These are phyloP conservation scores for Irpex sp. DNA, from an alignment of 1,284 basidiomycete genomes.

Conservation along the genomic window DNA sequence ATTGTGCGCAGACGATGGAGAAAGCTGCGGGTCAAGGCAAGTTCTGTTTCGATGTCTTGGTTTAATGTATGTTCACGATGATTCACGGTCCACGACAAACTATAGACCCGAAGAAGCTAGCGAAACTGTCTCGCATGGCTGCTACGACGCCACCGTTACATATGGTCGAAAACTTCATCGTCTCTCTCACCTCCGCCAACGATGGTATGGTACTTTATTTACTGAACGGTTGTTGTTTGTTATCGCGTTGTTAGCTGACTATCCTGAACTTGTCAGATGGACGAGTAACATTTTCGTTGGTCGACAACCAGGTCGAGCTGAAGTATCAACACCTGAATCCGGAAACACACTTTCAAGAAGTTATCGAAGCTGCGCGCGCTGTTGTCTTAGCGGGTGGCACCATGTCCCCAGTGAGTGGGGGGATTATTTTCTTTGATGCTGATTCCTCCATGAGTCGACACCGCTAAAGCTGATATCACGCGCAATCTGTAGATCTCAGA, in stretches of 20 bases:
- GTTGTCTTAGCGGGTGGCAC: slow-evolving; percentile 94
- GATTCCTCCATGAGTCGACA: too few species aligned
- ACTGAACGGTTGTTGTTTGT: slow-evolving; percentile 8
- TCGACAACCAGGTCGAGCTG: slow-evolving; percentile 57
- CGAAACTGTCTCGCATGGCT: slow-evolving; percentile 30
- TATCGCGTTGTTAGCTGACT: too few species aligned
- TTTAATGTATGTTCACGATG: slow-evolving; percentile 5
- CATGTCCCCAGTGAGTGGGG: slow-evolving; percentile 81
- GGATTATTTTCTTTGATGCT: too few species aligned
- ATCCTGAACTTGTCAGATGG: slow-evolving; percentile 40
- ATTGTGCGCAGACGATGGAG: slow-evolving; percentile 66
- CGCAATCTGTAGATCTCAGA: slow-evolving; percentile 74
- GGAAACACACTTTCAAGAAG: slow-evolving; percentile 78
- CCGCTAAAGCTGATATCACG: too few species aligned
- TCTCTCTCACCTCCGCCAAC: slow-evolving; percentile 77
- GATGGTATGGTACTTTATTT: slow-evolving; percentile 57
- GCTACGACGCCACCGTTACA: slow-evolving; percentile 74
- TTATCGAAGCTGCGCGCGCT: slow-evolving; percentile 77
- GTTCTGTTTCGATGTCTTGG: not conserved
- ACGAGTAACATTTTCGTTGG: slow-evolving; percentile 52
- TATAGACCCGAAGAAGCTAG: slow-evolving; percentile 25
- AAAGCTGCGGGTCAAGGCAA: slow-evolving; percentile 41
- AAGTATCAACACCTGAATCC: slow-evolving; percentile 97
- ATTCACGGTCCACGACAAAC: too few species aligned
- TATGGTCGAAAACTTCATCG: slow-evolving; percentile 80